These are phyloP conservation scores for Cercospora sojina DNA, from an alignment of 2,329 filamentous ascomycete genomes.

Conservation along the genomic window DNA sequence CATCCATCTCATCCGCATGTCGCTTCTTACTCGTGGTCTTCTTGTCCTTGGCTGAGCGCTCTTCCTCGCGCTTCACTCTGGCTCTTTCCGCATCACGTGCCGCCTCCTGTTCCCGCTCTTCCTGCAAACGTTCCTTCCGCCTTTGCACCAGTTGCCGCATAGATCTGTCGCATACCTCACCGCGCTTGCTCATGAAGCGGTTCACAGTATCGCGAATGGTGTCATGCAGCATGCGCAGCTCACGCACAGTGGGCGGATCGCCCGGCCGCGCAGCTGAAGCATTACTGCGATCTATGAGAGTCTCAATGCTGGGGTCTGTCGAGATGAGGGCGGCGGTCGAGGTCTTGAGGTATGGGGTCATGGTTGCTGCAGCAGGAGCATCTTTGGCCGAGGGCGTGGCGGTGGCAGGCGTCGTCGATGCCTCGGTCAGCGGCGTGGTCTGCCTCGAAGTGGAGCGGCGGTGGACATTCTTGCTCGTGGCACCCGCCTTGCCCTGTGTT, in stretches of 20 bases:
- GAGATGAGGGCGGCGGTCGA: conserved; percentile 47
- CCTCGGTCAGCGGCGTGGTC: conserved; percentile 61
- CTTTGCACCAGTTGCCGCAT: conserved; percentile 68
- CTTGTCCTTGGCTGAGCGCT: conserved; percentile 33
- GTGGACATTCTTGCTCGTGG: conserved; percentile 44
- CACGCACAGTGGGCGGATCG: conserved; percentile 56
- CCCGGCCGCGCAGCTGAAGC: conserved; percentile 50
- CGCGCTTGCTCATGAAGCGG: conserved; percentile 51
- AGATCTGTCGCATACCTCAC: conserved; percentile 66
- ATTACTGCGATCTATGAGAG: conserved; percentile 64
- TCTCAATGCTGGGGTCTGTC: conserved; percentile 64
- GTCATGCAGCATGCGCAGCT: conserved; percentile 63
- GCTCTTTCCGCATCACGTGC: conserved; percentile 48
- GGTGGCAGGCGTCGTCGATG: conserved; percentile 50
- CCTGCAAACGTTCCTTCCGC: conserved; percentile 61
- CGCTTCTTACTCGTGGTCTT: conserved; percentile 33
- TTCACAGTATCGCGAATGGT: conserved; percentile 60
- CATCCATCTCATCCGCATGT: conserved; percentile 40
- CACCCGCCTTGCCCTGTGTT: conserved; percentile 23
- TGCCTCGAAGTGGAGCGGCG: conserved; percentile 72
- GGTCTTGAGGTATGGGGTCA: conserved; percentile 65
- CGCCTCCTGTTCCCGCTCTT: conserved; percentile 53
- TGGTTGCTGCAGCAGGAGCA: conserved; percentile 52
- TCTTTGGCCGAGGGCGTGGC: conserved; percentile 62
- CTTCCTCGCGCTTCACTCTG: conserved; percentile 34